A percentile compares a stretch with the other conserved stretches of the same genome.
phyloP scores from a whole-genome alignment of 2,329 filamentous ascomycete species.

The Trichoderma cornu-damae region DNA sequence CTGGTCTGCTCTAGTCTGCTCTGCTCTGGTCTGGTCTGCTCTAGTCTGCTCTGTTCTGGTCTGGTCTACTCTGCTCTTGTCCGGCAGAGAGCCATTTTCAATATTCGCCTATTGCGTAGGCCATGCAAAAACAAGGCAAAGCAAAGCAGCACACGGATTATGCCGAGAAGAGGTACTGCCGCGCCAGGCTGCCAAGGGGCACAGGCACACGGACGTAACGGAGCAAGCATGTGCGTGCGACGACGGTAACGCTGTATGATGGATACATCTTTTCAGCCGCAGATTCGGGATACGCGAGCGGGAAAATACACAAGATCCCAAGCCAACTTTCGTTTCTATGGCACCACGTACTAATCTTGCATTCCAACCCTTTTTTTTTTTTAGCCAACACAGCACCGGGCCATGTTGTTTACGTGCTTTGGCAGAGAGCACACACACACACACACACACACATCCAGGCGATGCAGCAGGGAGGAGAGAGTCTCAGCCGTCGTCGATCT shows the following conservation, averaged over 20 bases:
- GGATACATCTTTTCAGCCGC: conserved; percentile 15
- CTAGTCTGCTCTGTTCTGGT: too few relatives aligned
- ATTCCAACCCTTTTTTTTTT: neutral
- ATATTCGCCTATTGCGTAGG: too few relatives aligned
- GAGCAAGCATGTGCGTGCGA: neutral
- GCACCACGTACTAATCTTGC: too few relatives aligned
- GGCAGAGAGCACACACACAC: neutral
- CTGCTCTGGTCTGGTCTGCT: too few relatives aligned
- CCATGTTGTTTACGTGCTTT: neutral
- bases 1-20: too few relatives aligned
- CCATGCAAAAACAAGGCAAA: neutral
- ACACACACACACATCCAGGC: neutral
- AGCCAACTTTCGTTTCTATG: too few relatives aligned
- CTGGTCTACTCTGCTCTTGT: neutral
- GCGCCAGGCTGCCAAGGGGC: neutral
- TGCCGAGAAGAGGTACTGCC: neutral
- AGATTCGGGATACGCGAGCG: conserved; percentile 1
- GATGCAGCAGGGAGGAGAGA: neutral
- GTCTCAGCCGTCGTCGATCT: neutral
- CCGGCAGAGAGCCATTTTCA: neutral
- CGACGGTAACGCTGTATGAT: neutral
- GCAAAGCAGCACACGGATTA: neutral
- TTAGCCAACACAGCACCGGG: too few relatives aligned
- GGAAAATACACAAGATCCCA: neutral
- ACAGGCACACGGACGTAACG: neutral